Evolutionary conservation across 306 rosid genomes (phyloP), one percentile per base, ranked within the genome.

Genomic region (Quillaja saponaria): DNA sequence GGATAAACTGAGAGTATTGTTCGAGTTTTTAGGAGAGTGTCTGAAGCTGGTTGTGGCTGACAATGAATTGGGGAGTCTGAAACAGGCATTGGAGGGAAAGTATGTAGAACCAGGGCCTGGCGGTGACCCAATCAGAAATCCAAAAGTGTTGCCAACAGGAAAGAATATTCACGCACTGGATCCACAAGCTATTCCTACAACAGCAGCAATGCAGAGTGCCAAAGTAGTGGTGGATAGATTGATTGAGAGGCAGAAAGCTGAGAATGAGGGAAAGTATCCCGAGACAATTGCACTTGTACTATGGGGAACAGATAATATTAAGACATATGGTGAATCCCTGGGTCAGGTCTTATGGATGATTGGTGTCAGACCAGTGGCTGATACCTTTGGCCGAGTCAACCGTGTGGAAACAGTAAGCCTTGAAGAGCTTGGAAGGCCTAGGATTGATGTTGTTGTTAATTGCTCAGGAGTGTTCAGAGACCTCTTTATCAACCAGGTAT

Each of bases 401-500:
- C 76, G 81, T 49, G 96, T 94, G 10, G 97, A 94, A 72, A 37
- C 77, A 15, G 97, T 87, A 12, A 73, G 85, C 55, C 85, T 94
- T 67, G 96, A 94, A 77, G 99, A 94, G 90, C 99, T 94, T 15
- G 96, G 96, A 76, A 81, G 99, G 86, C 99, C 99, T 19, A 87
- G 96, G 80, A 87, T 94, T 61, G 99, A 94, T 67, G 99, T 94
- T 4, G 97, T 94, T 16, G 97, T 89, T 49, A 94, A 94, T 68
- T 94, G 99, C 87, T 89, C 97, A 1, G 99, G 99, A 35, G 99
- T 94, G 37, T 94, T 94, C 79, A 86, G 99, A 80, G 99, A 94
- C 76, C 94, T 94, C 58, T 94, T 94, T 77, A 89, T 94, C 85
- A 94, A 89, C 66, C 99, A 94, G 97, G 99, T 94, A 85, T 25